Evolutionary conservation across 306 rosid species (phyloP), one percentile per base, ranked within the genome.

Genomic region (Myrica gale): DNA sequence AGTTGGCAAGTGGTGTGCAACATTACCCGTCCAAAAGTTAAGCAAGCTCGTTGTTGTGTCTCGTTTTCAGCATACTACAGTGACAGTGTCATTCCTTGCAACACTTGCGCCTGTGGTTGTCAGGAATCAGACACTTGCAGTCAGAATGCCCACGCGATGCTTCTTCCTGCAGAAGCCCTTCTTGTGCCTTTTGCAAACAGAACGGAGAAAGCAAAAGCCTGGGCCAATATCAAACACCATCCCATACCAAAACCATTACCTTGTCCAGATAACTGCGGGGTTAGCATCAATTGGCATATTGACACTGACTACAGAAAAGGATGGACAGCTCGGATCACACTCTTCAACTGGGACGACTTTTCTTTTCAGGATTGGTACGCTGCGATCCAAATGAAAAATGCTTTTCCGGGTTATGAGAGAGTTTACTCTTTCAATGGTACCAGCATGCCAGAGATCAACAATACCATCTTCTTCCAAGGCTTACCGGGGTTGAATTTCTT

Each of bases 21-120:
- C 84, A 89, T 94, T 5, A 88, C 96, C 0, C 81, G 79, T 7
- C 95, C 97, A 0, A 85, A 84, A 58, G 87, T 84, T 3, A 82
- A 80, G 46, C 67, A 81, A 11, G 47, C 80, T 0, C 84, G 90
- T 7, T 94, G 98, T 58, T 94, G 98, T 32, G 96, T 94, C 46
- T 86, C 97, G 0, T 91, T 88, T 76, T 90, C 98, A 0, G 89
- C 97, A 1, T 94, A 76, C 75, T 91, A 88, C 76, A 91, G 84
- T 7, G 90, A 84, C 65, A 90, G 97, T 4, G 90, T 84, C 2
- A 86, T 94, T 21, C 98, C 97, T 0, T 94, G 98, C 75, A 85
- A 80, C 75, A 94, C 98, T 1, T 91, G 98, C 63, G 96, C 98
- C 0, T 94, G 98, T 51, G 96, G 98, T 0, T 94, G 98, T 23